These are phyloP conservation scores for Leucosporidium scottii DNA, from an alignment of 768 basidiomycete species.

Conservation along the genomic window DNA sequence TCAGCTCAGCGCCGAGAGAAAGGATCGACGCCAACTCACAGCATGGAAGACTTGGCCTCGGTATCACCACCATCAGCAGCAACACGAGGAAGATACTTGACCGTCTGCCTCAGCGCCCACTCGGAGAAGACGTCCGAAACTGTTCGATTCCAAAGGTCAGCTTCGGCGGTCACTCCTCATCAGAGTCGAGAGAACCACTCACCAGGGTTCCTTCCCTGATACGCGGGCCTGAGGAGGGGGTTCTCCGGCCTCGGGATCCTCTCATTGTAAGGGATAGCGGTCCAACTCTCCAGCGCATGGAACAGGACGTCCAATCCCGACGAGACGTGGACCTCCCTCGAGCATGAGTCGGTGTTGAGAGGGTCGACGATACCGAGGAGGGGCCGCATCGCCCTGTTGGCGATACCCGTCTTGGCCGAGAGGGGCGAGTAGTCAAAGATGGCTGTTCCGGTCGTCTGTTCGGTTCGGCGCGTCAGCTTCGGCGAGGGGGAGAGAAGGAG, in stretches of 20 bases:
- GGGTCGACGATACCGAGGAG: slow-evolving; percentile 79
- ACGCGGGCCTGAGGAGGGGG: slow-evolving; percentile 82
- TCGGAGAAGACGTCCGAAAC: slow-evolving; percentile 92
- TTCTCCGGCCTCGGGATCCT: slow-evolving; percentile 82
- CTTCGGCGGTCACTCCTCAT: too few species aligned
- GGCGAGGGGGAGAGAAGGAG: not conserved
- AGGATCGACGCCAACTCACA: slow-evolving; percentile 50
- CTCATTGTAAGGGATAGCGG: slow-evolving; percentile 89
- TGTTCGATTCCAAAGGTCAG: slow-evolving; percentile 19
- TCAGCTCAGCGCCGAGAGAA: too few species aligned
- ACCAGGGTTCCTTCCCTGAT: slow-evolving; percentile 78
- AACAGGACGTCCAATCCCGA: slow-evolving; percentile 93
- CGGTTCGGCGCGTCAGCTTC: too few species aligned
- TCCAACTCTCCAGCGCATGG: slow-evolving; percentile 68
- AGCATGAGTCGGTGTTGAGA: slow-evolving; percentile 69
- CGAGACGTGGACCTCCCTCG: slow-evolving; percentile 85
- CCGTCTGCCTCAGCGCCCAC: slow-evolving; percentile 81
- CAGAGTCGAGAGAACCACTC: not conserved
- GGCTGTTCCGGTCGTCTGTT: slow-evolving; percentile 86
- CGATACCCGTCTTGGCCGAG: slow-evolving; percentile 66
- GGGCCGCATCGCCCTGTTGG: slow-evolving; percentile 83
- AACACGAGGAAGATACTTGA: slow-evolving; percentile 76
- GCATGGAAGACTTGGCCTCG: slow-evolving; percentile 84
- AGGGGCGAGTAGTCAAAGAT: slow-evolving; percentile 84
- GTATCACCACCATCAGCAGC: slow-evolving; percentile 68